Base-by-base conservation (phyloP, 2,329 filamentous ascomycete species). In the Alternaria angustiovoidea region DNA sequence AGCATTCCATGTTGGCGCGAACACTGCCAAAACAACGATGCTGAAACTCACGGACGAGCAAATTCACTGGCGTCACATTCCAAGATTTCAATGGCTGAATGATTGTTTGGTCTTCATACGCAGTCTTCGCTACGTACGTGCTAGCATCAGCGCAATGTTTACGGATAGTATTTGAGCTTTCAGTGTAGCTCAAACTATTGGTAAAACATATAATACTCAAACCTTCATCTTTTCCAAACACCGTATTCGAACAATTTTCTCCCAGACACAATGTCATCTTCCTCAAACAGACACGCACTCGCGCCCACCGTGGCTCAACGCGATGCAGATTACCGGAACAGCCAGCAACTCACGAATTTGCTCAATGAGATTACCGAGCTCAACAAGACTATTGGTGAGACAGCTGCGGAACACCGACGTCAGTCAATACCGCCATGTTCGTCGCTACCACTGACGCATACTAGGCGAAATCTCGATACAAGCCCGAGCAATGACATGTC, bases 401-500 rank as follows among this genome's bases (percentile, higher is more conserved):
- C 36, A 18, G 32, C 36, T 16, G 49, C 49, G 39, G 36, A 51
- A 20, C n/a, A 51, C 12, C 6, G n/a, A 30, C 24, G 49, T 51
- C 14, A 51, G 49, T 18, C 11, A 9, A 5, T 8, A 7, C 49
- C 24, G 11, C 36, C 22, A 30, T 30, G 7, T 6, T 3, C 5
- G 8, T 41, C 14, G 20, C 7, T 14, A 11, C n/a, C 20, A 7
- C 36, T 51, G 36, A 51, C 1, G n/a, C 1, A 30, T 6, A 30
- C 11, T 7, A 51, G 49, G 49, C 36, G 22, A 28, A 7, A 26
- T 30, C 36, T 26, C 34, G 4, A 6, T 51, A 26, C 49, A 41
- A 51, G 49, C 49, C 24, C 49, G 49, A 18, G 49, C 32, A 1
- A 51, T 41, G 49, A 41, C 22, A 24, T 51, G 49, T 30, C 22